Percentiles rank a stretch among this genome's conserved stretches.
Conservation (phyloP, 192 early-diverging fungal species). For the Coemansia sp. region DNA sequence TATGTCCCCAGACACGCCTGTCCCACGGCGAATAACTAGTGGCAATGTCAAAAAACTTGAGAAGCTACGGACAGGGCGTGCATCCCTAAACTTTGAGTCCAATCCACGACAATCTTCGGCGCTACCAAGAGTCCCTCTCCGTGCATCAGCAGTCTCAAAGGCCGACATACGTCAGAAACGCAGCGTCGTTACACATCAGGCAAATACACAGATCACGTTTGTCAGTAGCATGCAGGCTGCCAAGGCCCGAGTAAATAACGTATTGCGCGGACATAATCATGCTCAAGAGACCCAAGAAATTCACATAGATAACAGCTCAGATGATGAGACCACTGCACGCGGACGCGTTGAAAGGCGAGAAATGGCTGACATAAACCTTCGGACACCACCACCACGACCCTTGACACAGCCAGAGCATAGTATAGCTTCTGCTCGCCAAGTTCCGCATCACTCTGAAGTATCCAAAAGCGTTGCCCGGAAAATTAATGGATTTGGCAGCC, state of each 20-base stretch:
- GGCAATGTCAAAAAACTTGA: conserved; percentile 11
- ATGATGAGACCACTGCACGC: conserved; percentile 10
- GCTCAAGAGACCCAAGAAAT: conserved; percentile 29
- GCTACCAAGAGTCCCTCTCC: too few species aligned
- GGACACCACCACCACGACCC: background rate
- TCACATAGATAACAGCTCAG: conserved; percentile 23
- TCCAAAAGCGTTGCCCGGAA: conserved; percentile 8
- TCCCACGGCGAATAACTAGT: background rate
- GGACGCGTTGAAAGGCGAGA: background rate
- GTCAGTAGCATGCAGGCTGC: conserved; percentile 3
- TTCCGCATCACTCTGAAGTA: background rate
- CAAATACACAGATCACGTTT: conserved; percentile 8
- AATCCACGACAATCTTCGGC: background rate
- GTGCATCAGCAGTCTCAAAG: too few species aligned
- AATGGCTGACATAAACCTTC: background rate
- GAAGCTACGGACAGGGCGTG: background rate
- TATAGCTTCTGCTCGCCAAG: background rate
- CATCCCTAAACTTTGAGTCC: background rate
- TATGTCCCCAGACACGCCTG: background rate
- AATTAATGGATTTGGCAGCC: conserved; percentile 14
- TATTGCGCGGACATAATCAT: background rate
- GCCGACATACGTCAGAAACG: background rate
- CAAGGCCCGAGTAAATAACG: background rate
- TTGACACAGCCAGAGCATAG: background rate
- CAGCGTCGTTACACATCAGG: background rate